Conservation (phyloP, 2,329 filamentous ascomycete species). For the Hymenoscyphus linearis region DNA sequence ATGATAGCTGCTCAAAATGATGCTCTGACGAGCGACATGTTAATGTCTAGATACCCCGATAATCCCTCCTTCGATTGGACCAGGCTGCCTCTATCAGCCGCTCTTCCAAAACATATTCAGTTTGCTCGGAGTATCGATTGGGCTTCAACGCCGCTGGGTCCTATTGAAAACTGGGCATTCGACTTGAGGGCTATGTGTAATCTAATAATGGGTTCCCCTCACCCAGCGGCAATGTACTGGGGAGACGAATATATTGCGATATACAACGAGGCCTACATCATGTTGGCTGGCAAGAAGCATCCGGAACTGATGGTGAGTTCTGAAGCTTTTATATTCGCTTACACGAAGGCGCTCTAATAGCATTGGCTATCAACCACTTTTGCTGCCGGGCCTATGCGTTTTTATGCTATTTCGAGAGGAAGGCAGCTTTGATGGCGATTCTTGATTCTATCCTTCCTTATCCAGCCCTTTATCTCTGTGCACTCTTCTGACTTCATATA, state of each 20-base stretch:
- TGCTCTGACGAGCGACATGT: constrained; percentile 11
- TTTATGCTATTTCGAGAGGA: neutral
- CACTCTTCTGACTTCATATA: neutral
- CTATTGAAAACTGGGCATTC: constrained; percentile 67
- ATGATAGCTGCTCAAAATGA: constrained; percentile 16
- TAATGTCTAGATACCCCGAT: constrained; percentile 15
- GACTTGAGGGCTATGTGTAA: constrained; percentile 76
- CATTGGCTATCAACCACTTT: neutral
- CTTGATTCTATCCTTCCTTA: neutral
- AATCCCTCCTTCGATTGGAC: constrained; percentile 72
- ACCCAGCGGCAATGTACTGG: constrained; percentile 77
- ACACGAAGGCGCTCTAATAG: neutral
- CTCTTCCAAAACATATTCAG: constrained; percentile 64
- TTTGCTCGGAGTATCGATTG: constrained; percentile 70
- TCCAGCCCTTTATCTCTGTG: too few relatives aligned
- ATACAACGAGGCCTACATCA: constrained; percentile 68
- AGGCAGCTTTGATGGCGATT: neutral
- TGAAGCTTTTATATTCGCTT: neutral
- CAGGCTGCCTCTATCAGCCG: constrained; percentile 56
- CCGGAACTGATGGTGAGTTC: constrained; percentile 57
- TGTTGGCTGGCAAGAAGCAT: constrained; percentile 71
- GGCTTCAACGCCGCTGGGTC: constrained; percentile 66
- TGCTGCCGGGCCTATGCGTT: neutral
- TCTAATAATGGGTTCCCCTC: constrained; percentile 72
- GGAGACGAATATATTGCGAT: constrained; percentile 63